Conservation (phyloP, 106 monocot species). For the Allium fistulosum region DNA sequence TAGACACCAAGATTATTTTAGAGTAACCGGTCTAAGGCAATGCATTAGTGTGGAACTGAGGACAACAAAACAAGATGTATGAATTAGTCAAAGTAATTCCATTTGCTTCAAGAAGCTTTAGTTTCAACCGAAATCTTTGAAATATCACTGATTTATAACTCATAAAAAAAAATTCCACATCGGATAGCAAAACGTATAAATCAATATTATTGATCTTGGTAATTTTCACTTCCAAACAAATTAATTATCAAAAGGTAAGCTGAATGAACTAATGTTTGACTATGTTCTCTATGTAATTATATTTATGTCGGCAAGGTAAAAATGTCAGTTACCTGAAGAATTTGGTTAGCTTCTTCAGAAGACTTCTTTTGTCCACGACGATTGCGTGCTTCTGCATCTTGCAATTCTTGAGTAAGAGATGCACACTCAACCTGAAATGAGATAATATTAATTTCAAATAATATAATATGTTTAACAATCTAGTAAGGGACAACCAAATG, state of each 20-base stretch:
- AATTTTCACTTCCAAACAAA: too few relatives aligned
- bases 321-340: slow-evolving; percentile 57
- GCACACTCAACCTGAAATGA: slow-evolving; percentile 73
- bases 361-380: slow-evolving; percentile 89
- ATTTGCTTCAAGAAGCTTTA: background rate
- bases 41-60: background rate
- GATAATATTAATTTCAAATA: background rate
- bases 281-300: background rate
- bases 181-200: too few relatives aligned
- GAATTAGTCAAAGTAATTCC: background rate
- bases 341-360: slow-evolving; percentile 86
- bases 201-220: too few relatives aligned
- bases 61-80: background rate
- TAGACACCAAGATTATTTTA: background rate
- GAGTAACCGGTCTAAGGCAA: background rate
- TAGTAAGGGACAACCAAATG: too few relatives aligned
- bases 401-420: slow-evolving; percentile 81
- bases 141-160: too few relatives aligned
- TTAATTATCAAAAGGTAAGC: too few relatives aligned
- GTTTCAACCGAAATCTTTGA: background rate
- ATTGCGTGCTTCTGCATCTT: slow-evolving; percentile 78
- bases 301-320: background rate
- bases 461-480: background rate
- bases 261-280: background rate
- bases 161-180: too few relatives aligned